phyloP scores from a whole-genome alignment of 495 filamentous ascomycete species.

The Penicillium odoratum region DNA sequence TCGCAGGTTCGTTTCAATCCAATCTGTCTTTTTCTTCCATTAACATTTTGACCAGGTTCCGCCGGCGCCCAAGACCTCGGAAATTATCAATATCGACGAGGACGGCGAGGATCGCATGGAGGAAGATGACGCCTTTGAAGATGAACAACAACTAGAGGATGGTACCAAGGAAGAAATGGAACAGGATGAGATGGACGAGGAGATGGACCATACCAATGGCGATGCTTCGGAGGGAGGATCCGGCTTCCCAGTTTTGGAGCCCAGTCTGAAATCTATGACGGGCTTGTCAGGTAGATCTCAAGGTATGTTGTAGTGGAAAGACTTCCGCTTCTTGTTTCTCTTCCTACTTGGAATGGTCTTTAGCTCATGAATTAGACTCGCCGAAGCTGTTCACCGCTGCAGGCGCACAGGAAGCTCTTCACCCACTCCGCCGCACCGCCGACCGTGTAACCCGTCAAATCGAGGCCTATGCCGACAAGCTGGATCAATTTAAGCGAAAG shows the following conservation, averaged over 20 bases:
- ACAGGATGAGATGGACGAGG: slow-evolving; percentile 33
- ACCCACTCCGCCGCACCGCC: slow-evolving; percentile 57
- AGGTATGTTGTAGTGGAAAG: slow-evolving; percentile 12
- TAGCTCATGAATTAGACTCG: slow-evolving; percentile 25
- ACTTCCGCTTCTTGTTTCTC: not conserved
- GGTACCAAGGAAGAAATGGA: slow-evolving; percentile 15
- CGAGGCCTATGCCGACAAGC: slow-evolving; percentile 62
- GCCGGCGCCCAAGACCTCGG: slow-evolving; percentile 28
- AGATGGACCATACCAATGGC: slow-evolving; percentile 24
- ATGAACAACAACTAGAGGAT: slow-evolving; percentile 19
- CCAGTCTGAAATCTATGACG: slow-evolving; percentile 19
- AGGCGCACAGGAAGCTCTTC: slow-evolving; percentile 51
- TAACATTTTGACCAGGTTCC: slow-evolving; percentile 32
- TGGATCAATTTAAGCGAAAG: slow-evolving; percentile 58
- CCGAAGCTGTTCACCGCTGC: slow-evolving; percentile 50
- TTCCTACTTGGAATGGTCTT: not conserved
- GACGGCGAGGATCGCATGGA: slow-evolving; percentile 30
- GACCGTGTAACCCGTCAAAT: slow-evolving; percentile 64
- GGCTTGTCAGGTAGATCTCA: slow-evolving; percentile 11
- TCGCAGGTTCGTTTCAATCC: slow-evolving; percentile 18
- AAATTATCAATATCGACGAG: slow-evolving; percentile 46
- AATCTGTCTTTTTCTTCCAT: slow-evolving; percentile 1
- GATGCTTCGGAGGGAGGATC: slow-evolving; percentile 21
- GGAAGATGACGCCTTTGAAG: slow-evolving; percentile 15
- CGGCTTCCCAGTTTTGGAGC: slow-evolving; percentile 20